A percentile compares a stretch with the other conserved stretches of the same genome.
phyloP scores from a whole-genome alignment of 164 flowering plant species.

The Vitis rupestris region DNA sequence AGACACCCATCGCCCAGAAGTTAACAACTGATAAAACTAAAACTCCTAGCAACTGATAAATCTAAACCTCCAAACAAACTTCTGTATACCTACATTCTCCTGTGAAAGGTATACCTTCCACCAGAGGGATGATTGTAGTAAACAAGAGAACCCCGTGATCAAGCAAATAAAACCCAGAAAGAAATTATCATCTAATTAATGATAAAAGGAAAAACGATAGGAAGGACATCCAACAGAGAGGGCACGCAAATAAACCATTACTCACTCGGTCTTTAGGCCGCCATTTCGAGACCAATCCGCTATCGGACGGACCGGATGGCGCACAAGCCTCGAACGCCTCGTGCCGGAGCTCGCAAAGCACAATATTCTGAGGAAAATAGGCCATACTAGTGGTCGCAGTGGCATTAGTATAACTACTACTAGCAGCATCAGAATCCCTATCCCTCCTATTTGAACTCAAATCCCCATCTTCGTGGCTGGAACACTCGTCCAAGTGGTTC shows the following conservation, averaged over 20 bases:
- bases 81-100: no score
- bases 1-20: no score
- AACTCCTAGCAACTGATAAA: no score
- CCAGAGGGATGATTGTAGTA: no score
- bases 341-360: constrained; percentile 78
- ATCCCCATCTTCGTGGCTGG: constrained; percentile 34
- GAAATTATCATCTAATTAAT: background rate
- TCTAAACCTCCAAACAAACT: no score
- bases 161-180: background rate
- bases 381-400: constrained; percentile 51
- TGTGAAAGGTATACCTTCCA: no score
- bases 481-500: constrained; percentile 59
- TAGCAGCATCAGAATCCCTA: constrained; percentile 56
- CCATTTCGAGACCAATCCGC: constrained; percentile 87
- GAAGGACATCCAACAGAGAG: background rate
- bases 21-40: no score
- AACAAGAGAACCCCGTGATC: no score
- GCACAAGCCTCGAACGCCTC: constrained; percentile 69
- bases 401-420: constrained; percentile 46
- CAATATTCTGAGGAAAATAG: constrained; percentile 75
- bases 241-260: constrained; percentile 1
- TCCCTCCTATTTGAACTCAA: constrained; percentile 35
- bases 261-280: constrained; percentile 84
- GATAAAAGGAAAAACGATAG: background rate
- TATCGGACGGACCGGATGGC: constrained; percentile 69